phyloP scores from a whole-genome alignment of 208 protist species.

The Crithidia fasciculata region DNA sequence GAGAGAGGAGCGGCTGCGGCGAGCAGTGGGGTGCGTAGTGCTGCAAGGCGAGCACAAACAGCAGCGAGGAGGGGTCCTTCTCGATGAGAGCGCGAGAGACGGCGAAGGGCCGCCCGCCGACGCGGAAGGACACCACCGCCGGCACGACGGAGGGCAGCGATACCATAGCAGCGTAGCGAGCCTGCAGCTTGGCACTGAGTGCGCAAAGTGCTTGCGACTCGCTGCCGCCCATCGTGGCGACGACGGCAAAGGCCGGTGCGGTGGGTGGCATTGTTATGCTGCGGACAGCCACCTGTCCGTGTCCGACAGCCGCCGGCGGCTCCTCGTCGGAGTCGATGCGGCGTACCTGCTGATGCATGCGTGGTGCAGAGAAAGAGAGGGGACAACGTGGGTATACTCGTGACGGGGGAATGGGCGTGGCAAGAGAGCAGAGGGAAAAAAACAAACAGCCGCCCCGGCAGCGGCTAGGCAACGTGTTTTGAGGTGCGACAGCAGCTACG shows the following conservation, averaged over 20 bases:
- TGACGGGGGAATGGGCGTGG: too few species aligned
- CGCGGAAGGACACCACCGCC: constrained; percentile 50
- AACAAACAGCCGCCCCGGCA: neutral
- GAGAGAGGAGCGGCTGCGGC: neutral
- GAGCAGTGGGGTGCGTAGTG: constrained; percentile 26
- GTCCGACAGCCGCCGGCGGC: constrained; percentile 14
- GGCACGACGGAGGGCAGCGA: constrained; percentile 48
- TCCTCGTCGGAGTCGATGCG: constrained; percentile 27
- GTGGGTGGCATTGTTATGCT: too few species aligned
- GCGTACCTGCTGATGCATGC: neutral
- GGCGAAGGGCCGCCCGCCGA: constrained; percentile 50
- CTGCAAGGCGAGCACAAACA: constrained; percentile 49
- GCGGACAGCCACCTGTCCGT: neutral
- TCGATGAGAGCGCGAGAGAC: constrained; percentile 41
- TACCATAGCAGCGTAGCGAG: constrained; percentile 24
- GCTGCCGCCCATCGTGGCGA: neutral
- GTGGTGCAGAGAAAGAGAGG: constrained; percentile 4
- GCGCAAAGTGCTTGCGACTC: constrained; percentile 16
- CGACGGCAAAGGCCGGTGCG: neutral
- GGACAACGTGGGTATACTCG: neutral
- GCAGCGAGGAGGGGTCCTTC: constrained; percentile 69
- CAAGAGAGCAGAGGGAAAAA: neutral
- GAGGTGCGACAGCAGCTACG: too few species aligned
- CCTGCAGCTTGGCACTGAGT: constrained; percentile 15
- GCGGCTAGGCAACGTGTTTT: too few species aligned